Evolutionary conservation across 495 filamentous ascomycete species (phyloP).

Genomic region (Penicillium egyptiacum): DNA sequence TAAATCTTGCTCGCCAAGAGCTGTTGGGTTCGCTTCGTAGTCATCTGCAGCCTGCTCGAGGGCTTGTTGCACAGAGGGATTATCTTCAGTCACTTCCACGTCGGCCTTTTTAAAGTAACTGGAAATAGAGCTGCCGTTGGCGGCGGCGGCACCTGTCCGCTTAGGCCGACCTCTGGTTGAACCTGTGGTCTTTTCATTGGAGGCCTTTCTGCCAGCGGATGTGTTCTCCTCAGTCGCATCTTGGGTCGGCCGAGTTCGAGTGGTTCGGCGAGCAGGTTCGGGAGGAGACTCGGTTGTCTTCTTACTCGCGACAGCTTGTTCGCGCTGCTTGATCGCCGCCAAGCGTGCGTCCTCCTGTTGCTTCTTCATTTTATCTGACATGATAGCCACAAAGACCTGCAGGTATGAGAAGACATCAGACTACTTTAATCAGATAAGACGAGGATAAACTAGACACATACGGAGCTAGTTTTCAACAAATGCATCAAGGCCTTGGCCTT

Average conservation of each 20-base stretch:
- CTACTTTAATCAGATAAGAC: background rate
- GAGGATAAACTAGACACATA: constrained; percentile 28
- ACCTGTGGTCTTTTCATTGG: constrained; percentile 16
- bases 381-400: constrained; percentile 53
- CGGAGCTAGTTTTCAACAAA: constrained; percentile 52
- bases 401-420: background rate
- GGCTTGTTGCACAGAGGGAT: constrained; percentile 53
- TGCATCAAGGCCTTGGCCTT: constrained; percentile 46
- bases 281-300: constrained; percentile 20
- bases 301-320: constrained; percentile 22
- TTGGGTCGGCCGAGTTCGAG: constrained; percentile 36
- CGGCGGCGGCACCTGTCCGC: constrained; percentile 29
- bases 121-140: constrained; percentile 48
- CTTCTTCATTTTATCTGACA: constrained; percentile 63
- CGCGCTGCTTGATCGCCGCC: constrained; percentile 46
- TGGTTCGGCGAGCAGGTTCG: constrained; percentile 26
- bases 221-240: constrained; percentile 27
- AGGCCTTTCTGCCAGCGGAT: constrained; percentile 18
- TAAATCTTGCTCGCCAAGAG: constrained; percentile 73
- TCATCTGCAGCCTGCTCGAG: constrained; percentile 56
- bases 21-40: constrained; percentile 56
- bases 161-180: constrained; percentile 31
- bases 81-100: constrained; percentile 51
- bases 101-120: constrained; percentile 60
- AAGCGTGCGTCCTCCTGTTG: constrained; percentile 57